Conservation (phyloP, 345 rosid species). For the Euphorbia lathyris region DNA sequence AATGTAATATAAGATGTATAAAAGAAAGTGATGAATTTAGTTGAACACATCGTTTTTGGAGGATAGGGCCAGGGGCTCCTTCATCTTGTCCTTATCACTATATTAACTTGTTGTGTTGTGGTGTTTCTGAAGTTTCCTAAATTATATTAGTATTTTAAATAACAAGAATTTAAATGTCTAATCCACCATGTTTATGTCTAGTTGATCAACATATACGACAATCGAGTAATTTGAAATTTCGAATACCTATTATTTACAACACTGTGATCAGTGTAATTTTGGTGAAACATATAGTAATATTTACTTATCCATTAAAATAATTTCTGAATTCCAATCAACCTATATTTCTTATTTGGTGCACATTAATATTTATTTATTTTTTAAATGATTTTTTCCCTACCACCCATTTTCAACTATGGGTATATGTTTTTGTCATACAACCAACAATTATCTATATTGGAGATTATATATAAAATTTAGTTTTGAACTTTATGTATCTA, state of each 20-base stretch:
- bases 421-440: too few relatives aligned
- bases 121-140: background rate
- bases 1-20: background rate
- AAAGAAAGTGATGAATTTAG: background rate
- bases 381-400: too few relatives aligned
- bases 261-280: too few relatives aligned
- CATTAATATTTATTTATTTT: too few relatives aligned
- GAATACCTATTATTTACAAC: background rate
- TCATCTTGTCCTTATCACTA: slow-evolving; percentile 3
- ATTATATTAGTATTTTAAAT: background rate
- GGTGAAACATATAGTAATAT: too few relatives aligned
- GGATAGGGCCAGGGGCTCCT: background rate
- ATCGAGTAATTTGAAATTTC: background rate
- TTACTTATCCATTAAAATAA: too few relatives aligned
- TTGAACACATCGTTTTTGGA: slow-evolving; percentile 1
- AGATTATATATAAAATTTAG: too few relatives aligned
- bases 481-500: too few relatives aligned
- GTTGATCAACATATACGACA: background rate
- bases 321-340: too few relatives aligned
- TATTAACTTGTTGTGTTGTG: background rate
- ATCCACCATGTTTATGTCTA: background rate
- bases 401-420: too few relatives aligned
- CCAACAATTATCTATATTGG: too few relatives aligned
- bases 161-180: background rate
- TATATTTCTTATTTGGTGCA: too few relatives aligned